Evolutionary conservation across 164 flowering plant genomes (phyloP), one percentile per base, ranked within the genome.

Genomic region (Santalum album): DNA sequence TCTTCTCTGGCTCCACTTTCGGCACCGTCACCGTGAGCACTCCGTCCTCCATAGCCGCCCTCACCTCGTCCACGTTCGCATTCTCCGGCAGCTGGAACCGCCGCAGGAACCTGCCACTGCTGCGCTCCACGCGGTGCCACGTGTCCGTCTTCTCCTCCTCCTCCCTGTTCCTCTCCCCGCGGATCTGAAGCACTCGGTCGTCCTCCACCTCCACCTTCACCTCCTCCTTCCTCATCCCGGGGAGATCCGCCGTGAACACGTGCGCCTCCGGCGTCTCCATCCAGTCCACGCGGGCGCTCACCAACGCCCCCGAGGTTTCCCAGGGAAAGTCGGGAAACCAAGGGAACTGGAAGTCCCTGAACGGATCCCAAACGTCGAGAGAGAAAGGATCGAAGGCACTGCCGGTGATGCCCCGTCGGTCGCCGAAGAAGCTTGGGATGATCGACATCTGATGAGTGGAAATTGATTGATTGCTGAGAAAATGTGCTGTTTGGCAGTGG

Each of bases 161-260:
- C 50, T 46, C 50, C 23, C 50, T 9, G 25, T 14, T 46, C 50
- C 50, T 46, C 50, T 46, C 50, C 22, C 50, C 50, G 25, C 50
- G n/a, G 23, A 46, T 46, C 50, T 19, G 23, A 21, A 46, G 16
- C 23, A 46, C 50, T 11, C 25, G 23, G 12, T 14, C 50, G 25
- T 46, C 50, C 50, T 46, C 50, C 6, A 46, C 50, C 50, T 46
- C 50, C 25, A 46, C 50, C 25, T 46, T 46, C 50, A 46, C 50
- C 50, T 46, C 50, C 21, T 46, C 50, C 50, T 46, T 46, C 50
- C 25, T 46, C 50, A 46, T 7, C 25, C 50, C 50, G 0, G 50
- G 50, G 10, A 46, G 23, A 46, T 46, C 50, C 23, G 25, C 50
- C 50, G 6, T 46, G 50, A 46, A 46, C 50, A n/a, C 50, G 50